phyloP scores from a whole-genome alignment of 2,329 filamentous ascomycete genomes.

The Cladosporium sp. region DNA sequence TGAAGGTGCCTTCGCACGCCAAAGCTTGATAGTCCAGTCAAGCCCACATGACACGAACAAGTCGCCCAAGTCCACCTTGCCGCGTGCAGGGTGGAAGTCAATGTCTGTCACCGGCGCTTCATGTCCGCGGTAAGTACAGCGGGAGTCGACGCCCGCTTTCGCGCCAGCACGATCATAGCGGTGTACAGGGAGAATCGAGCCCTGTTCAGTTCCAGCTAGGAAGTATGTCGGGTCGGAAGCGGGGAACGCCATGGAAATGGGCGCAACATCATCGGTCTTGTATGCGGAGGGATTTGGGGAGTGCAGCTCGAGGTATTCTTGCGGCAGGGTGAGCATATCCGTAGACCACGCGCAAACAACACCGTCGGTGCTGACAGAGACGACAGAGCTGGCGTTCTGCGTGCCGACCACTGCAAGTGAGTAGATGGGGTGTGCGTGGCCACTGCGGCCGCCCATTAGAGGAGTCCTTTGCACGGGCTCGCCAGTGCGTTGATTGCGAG shows the following conservation, averaged over 20 bases:
- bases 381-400: constrained; percentile 97
- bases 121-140: constrained; percentile 83
- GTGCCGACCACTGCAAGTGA: constrained; percentile 93
- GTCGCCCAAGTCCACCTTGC: constrained; percentile 89
- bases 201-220: constrained; percentile 93
- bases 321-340: constrained; percentile 94
- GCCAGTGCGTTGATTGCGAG: constrained; percentile 56
- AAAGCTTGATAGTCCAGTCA: constrained; percentile 96
- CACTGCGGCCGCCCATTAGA: constrained; percentile 69
- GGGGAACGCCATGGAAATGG: constrained; percentile 91
- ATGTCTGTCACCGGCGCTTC: constrained; percentile 93
- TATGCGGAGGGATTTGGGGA: constrained; percentile 71
- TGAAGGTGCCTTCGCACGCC: constrained; percentile 82
- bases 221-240: constrained; percentile 96
- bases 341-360: constrained; percentile 96
- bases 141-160: constrained; percentile 87
- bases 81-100: constrained; percentile 87
- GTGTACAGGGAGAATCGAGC: constrained; percentile 92
- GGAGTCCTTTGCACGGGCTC: constrained; percentile 91
- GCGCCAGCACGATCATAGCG: constrained; percentile 95
- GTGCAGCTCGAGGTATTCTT: constrained; percentile 84
- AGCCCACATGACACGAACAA: constrained; percentile 85
- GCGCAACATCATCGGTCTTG: constrained; percentile 81
- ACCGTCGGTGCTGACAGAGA: constrained; percentile 93
- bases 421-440: constrained; percentile 95